Conservation (phyloP, 2,329 filamentous ascomycete genomes). For the Phoma sp. region DNA sequence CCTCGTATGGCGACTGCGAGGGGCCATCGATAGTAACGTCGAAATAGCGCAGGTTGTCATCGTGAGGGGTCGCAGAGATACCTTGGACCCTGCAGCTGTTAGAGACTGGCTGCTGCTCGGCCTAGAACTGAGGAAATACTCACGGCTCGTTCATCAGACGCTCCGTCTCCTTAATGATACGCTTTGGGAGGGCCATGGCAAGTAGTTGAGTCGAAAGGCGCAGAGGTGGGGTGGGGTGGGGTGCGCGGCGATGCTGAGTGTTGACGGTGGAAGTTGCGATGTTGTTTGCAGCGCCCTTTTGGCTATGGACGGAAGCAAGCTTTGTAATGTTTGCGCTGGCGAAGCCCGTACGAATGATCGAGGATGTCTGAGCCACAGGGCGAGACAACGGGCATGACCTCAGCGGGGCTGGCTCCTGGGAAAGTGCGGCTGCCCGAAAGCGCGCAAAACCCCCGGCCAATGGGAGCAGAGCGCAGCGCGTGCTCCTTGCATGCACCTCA, state of each 20-base stretch:
- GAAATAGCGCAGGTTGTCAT: slow-evolving; percentile 97
- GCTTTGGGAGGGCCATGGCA: slow-evolving; percentile 78
- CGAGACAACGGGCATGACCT: slow-evolving; percentile 17
- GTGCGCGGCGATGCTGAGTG: not conserved
- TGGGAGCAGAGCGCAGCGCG: slow-evolving; percentile 3
- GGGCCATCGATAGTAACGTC: slow-evolving; percentile 97
- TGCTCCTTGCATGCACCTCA: slow-evolving; percentile 10
- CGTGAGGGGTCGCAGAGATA: slow-evolving; percentile 93
- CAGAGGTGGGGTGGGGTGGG: not conserved
- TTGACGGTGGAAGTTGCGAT: not conserved
- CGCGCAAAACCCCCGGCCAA: not conserved
- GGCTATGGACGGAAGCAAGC: not conserved
- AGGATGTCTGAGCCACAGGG: slow-evolving; percentile 16
- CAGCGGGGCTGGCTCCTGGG: slow-evolving; percentile 14
- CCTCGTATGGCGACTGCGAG: slow-evolving; percentile 91
- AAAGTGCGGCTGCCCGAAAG: slow-evolving; percentile 11
- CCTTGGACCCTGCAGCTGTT: slow-evolving; percentile 75
- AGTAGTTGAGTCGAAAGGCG: not conserved
- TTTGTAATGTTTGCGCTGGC: slow-evolving; percentile 14
- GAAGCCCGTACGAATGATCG: slow-evolving; percentile 2
- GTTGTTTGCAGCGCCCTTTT: not conserved
- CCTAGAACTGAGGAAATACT: slow-evolving; percentile 41
- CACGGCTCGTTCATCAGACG: slow-evolving; percentile 96
- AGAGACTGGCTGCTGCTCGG: slow-evolving; percentile 1
- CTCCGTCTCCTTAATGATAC: slow-evolving; percentile 98